These are phyloP conservation scores for Aspergillus aculeatinus DNA, from an alignment of 2,329 filamentous ascomycete genomes.

Conservation along the genomic window DNA sequence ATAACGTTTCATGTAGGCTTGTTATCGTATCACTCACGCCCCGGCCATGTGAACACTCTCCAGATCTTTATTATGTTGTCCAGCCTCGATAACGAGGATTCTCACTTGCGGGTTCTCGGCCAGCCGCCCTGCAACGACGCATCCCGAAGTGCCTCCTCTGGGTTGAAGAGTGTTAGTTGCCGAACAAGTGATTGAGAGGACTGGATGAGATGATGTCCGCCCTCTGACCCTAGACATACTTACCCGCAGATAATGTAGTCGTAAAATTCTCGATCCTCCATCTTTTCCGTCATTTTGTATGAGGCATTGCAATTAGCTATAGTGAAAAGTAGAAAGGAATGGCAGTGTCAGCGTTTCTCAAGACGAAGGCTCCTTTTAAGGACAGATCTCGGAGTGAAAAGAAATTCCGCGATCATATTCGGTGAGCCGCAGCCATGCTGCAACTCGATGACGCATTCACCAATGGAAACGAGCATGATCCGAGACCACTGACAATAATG, in stretches of 20 bases:
- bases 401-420: background rate
- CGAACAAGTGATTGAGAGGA: background rate
- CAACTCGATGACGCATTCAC: background rate
- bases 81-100: constrained; percentile 50
- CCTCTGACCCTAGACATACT: background rate
- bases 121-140: constrained; percentile 50
- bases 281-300: background rate
- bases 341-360: background rate
- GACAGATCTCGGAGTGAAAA: background rate
- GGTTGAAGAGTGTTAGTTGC: background rate
- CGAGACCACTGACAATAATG: background rate
- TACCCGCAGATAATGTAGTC: constrained; percentile 36
- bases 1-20: background rate
- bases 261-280: constrained; percentile 11
- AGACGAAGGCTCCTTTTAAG: background rate
- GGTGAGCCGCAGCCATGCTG: background rate
- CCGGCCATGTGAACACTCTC: constrained; percentile 50
- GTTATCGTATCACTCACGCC: constrained; percentile 26
- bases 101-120: constrained; percentile 45
- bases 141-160: constrained; percentile 51
- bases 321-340: background rate
- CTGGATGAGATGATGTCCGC: background rate
- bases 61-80: constrained; percentile 45
- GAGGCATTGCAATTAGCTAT: background rate
- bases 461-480: background rate